These are phyloP conservation scores for Ulvella scutata DNA, from an alignment of 139 green algal species.

Conservation along the genomic window DNA sequence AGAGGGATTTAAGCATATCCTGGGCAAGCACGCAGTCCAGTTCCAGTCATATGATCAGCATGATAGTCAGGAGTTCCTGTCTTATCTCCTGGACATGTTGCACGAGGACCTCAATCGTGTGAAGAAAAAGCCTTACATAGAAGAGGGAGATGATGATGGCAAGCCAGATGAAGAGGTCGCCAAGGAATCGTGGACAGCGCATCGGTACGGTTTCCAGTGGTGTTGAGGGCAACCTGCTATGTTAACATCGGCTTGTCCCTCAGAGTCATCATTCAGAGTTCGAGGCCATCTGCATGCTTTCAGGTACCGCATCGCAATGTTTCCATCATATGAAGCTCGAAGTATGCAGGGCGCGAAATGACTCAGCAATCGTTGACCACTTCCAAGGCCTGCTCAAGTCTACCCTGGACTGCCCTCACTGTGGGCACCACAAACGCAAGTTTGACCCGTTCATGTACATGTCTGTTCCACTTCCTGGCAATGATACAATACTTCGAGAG, in stretches of 20 bases:
- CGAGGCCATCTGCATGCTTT: too few relatives aligned
- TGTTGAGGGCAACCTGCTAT: too few relatives aligned
- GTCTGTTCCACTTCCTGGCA: constrained; percentile 70
- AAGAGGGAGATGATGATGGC: constrained; percentile 50
- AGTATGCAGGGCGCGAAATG: constrained; percentile 58
- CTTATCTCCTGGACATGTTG: constrained; percentile 88
- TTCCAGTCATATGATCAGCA: constrained; percentile 92
- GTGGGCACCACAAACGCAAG: constrained; percentile 52
- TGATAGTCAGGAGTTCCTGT: constrained; percentile 81
- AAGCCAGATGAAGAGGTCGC: constrained; percentile 70
- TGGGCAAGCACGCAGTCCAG: constrained; percentile 76
- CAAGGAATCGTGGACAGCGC: constrained; percentile 58
- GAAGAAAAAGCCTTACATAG: constrained; percentile 78
- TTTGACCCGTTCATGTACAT: constrained; percentile 97
- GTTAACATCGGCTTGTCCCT: too few relatives aligned
- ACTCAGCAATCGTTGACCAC: constrained; percentile 80
- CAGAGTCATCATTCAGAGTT: too few relatives aligned
- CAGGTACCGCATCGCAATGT: too few relatives aligned
- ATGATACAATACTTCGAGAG: not conserved
- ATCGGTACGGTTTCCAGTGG: too few relatives aligned
- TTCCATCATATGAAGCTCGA: too few relatives aligned
- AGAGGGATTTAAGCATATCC: constrained; percentile 60
- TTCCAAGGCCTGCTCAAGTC: constrained; percentile 83
- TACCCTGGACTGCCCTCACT: constrained; percentile 72
- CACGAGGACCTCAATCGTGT: constrained; percentile 96